Base-by-base conservation (phyloP, 2,329 filamentous ascomycete species). In the Elsinoe australis region DNA sequence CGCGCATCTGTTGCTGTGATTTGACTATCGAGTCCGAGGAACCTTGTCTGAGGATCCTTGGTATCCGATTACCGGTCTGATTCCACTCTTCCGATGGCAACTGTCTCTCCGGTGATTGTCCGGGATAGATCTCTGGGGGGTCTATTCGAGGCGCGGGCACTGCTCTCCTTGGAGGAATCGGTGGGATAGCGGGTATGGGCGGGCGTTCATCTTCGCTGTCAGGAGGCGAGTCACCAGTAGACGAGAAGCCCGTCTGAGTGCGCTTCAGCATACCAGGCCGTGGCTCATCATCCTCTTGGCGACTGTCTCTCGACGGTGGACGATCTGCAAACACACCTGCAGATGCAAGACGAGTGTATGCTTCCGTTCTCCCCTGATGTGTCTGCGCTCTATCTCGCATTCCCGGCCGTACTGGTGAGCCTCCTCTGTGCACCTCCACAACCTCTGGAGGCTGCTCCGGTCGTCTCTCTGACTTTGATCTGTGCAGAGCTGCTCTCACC, bases 1-100 rank as follows among this genome's bases (percentile, higher is more conserved):
- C 65, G 49, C 71, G 64, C 73, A 76, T 76, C 55, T 66, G 69
- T 21, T 71, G 71, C 49, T 71, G 72, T 6, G 73, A 58, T 5
- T 22, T 39, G 34, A 38, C 9, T 3, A 48, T 48, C 9, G 45
- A 19, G 10, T 48, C 45, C n/a, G 32, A 34, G 18, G 45, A 48
- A 15, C 29, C 45, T 14, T 48, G 38, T 6, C 34, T 32, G 6
- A 48, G 22, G 18, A 39, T 39, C 15, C 34, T 34, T 2, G 45
- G 45, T 31, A 31, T 22, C 3, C 45, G 33, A 4, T 29, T 19
- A 17, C 9, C 10, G 17, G 9, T 12, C 21, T 47, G 44, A 24
- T 35, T 18, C 44, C 44, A 47, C 31, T 47, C 44, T 47, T 48
- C 31, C 18, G 45, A 48, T 5, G 45, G 45, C 33, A 48, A 19